Conservation (phyloP, 345 rosid genomes). For the Clausena lansium region DNA sequence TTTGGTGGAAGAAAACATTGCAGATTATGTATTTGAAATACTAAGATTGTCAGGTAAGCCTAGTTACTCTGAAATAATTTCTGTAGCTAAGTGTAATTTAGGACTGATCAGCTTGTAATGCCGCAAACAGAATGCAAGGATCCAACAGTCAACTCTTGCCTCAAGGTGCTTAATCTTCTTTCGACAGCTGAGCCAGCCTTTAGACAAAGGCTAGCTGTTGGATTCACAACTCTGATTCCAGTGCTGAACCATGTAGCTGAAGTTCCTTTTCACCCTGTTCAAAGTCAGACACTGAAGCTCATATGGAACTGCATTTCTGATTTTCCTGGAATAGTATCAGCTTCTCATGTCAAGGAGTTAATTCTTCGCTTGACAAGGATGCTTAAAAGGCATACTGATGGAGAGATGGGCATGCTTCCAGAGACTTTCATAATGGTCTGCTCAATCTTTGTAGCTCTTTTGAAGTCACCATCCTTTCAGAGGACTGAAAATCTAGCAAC, state of each 20-base stretch:
- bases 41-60: conserved; percentile 76
- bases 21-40: conserved; percentile 88
- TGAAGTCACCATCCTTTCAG: conserved; percentile 49
- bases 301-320: conserved; percentile 53
- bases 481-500: conserved; percentile 38
- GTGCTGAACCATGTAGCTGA: conserved; percentile 61
- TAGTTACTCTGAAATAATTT: conserved; percentile 5
- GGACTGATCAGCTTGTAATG: conserved; percentile 23
- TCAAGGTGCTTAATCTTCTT: conserved; percentile 13
- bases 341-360: conserved; percentile 66
- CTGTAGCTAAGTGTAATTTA: neutral
- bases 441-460: conserved; percentile 59
- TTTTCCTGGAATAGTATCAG: conserved; percentile 67
- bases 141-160: conserved; percentile 8
- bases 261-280: conserved; percentile 87
- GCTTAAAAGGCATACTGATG: conserved; percentile 64
- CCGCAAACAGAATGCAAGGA: conserved; percentile 40
- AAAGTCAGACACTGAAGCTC: conserved; percentile 65
- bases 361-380: conserved; percentile 54
- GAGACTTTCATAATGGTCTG: conserved; percentile 59
- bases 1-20: conserved; percentile 76
- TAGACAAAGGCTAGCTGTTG: conserved; percentile 51
- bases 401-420: conserved; percentile 60
- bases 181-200: neutral
- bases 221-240: conserved; percentile 72